A percentile compares a stretch with the other conserved stretches of the same genome.
Conservation (phyloP, 2,329 filamentous ascomycete species). For the Apiospora koreana region DNA sequence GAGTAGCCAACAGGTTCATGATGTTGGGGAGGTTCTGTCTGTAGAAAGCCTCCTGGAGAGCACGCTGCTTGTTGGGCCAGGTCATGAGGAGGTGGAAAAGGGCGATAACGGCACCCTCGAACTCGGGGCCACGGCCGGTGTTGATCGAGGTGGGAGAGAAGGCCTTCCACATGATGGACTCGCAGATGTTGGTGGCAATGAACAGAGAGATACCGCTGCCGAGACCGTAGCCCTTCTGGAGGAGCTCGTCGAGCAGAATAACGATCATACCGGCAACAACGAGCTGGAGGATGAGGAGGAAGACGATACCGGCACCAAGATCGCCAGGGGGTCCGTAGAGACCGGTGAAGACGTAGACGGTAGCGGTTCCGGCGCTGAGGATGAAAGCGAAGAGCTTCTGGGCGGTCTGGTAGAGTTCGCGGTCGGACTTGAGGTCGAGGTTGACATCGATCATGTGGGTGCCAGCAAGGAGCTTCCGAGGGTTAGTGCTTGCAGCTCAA, state of each 20-base stretch:
- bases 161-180: conserved; percentile 99
- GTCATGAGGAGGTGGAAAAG: conserved; percentile 97
- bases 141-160: conserved; percentile 99
- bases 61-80: conserved; percentile 99
- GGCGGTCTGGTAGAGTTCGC: conserved; percentile 98
- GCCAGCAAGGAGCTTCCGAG: conserved; percentile 92
- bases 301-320: conserved; percentile 96
- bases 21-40: conserved; percentile 99
- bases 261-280: conserved; percentile 97
- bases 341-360: conserved; percentile 96
- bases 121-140: conserved; percentile 97
- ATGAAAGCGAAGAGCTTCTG: conserved; percentile 99
- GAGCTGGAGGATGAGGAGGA: conserved; percentile 96
- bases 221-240: conserved; percentile 99
- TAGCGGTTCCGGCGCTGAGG: conserved; percentile 94
- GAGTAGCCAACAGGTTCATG: conserved; percentile 95
- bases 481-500: conserved; percentile 94
- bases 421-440: conserved; percentile 99
- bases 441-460: conserved; percentile 99
- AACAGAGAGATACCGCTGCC: conserved; percentile 98
- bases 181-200: conserved; percentile 99
- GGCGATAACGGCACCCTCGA: conserved; percentile 96
- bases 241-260: conserved; percentile 96
- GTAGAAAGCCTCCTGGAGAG: conserved; percentile 98
- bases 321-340: conserved; percentile 97